Evolutionary conservation across 2,329 filamentous ascomycete genomes (phyloP).

Genomic region (Rhinocladiella mackenziei): DNA sequence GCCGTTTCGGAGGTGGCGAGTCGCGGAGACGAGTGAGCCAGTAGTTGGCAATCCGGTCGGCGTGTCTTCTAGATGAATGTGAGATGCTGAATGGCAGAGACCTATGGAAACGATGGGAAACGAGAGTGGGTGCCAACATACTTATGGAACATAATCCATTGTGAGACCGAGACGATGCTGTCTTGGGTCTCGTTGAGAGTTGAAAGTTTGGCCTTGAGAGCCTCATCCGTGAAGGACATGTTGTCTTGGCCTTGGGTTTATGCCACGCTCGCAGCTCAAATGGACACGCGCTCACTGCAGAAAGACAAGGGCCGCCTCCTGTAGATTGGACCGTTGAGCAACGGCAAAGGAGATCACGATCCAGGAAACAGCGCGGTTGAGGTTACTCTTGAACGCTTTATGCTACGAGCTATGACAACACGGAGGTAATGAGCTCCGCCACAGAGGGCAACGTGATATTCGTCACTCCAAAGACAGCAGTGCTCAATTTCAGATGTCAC

Average conservation of each 20-base stretch:
- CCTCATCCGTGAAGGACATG: slow-evolving; percentile 96
- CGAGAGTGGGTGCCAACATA: slow-evolving; percentile 40
- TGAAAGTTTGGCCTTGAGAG: slow-evolving; percentile 88
- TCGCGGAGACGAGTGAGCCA: slow-evolving; percentile 91
- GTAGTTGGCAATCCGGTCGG: slow-evolving; percentile 83
- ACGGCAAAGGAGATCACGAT: too few relatives aligned
- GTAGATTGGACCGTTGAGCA: too few relatives aligned
- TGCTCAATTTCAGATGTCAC: too few relatives aligned
- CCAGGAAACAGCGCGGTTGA: not conserved
- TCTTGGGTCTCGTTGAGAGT: slow-evolving; percentile 96
- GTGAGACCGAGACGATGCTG: slow-evolving; percentile 89
- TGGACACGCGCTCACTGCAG: too few relatives aligned
- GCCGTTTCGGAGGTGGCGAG: slow-evolving; percentile 74
- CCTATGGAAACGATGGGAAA: too few relatives aligned
- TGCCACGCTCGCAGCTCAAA: too few relatives aligned
- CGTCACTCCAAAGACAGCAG: too few relatives aligned
- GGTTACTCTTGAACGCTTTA: not conserved
- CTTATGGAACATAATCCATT: slow-evolving; percentile 99
- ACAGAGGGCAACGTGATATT: not conserved
- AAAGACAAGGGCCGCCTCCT: too few relatives aligned
- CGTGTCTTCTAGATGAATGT: slow-evolving; percentile 65
- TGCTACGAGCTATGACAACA: slow-evolving; percentile 4
- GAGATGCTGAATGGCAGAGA: slow-evolving; percentile 10
- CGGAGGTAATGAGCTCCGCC: not conserved
- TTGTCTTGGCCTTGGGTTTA: too few relatives aligned